Conservation (phyloP, 164 flowering plant species). For the Magnolia officinalis region DNA sequence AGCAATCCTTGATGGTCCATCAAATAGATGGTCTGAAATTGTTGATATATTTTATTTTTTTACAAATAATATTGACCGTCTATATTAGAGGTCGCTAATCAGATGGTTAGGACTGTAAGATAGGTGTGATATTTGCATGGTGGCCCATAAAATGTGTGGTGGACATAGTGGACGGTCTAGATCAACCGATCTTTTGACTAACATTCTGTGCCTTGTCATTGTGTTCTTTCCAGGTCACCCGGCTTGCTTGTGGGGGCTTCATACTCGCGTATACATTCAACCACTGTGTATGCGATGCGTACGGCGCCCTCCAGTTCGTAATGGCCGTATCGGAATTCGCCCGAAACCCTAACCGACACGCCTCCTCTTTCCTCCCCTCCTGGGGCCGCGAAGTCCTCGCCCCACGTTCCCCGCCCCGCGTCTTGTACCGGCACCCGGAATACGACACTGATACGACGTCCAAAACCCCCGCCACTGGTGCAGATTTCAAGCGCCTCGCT, state of each 20-base stretch:
- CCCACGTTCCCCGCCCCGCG: constrained; percentile 20
- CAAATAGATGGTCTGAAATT: too few relatives aligned
- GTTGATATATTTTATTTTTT: too few relatives aligned
- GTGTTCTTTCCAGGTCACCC: constrained; percentile 23
- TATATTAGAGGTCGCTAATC: too few relatives aligned
- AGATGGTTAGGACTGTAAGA: too few relatives aligned
- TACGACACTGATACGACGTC: constrained; percentile 6
- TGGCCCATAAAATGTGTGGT: too few relatives aligned
- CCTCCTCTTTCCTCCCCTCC: constrained; percentile 16
- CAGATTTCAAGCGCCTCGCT: constrained; percentile 15
- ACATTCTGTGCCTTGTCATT: too few relatives aligned
- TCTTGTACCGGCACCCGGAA: constrained; percentile 14
- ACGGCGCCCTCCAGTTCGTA: constrained; percentile 30
- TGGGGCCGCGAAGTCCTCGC: constrained; percentile 21
- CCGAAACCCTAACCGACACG: constrained; percentile 4
- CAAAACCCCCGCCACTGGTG: background rate
- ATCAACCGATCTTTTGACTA: too few relatives aligned
- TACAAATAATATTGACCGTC: too few relatives aligned
- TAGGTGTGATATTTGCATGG: too few relatives aligned
- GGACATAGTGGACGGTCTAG: too few relatives aligned
- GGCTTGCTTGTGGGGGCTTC: constrained; percentile 33
- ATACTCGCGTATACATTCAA: constrained; percentile 29
- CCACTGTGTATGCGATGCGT: constrained; percentile 34
- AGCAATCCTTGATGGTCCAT: too few relatives aligned
- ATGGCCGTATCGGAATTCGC: constrained; percentile 26